Evolutionary conservation across 1,284 basidiomycete species (phyloP), one percentile per base, ranked within the genome.

Genomic region (Malassezia globosa): DNA sequence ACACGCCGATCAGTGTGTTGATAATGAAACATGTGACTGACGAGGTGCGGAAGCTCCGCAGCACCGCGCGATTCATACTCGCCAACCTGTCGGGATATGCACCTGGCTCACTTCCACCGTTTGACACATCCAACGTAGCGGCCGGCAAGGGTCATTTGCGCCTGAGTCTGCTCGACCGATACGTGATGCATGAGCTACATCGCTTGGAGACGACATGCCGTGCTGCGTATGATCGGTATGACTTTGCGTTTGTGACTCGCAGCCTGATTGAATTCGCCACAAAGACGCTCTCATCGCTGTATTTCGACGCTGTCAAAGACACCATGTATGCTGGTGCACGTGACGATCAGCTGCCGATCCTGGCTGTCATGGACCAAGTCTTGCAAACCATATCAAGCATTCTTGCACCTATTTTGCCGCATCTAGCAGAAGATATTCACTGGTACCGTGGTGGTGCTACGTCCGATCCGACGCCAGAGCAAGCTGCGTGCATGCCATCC

Each of bases 271-370:
- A 69, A 5, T 78, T 77, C 45, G 68, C 73, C 8, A 74, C 73
- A n/a, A 72, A 54, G 13, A 72, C 74, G 0, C 75, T 95, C 0
- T 78, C 77, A 0, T 66, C 74, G 5, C 69, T 78, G 18, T 97
- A 96, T 73, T 86, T 96, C 56, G 88, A 92, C 64, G 81, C 87
- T 38, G 84, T 81, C 45, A 96, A 96, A 72, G 92, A 96, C 72
- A 79, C 79, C 31, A 75, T 99, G 4, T 97, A 99, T 61, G 70
- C 74, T 3, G 53, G 72, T 1, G 63, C 76, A 10, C 79, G 79
- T 52, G 56, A 72, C 1, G 76, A 81, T 39, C 79, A 92, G 10
- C 75, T 78, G 46, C 78, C 79, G 0, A 77, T 84, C 16, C 71
- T 89, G 2, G 80, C 82, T 2, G 83, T 87, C 0, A 74, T 95